A percentile compares a stretch with the other conserved stretches of the same genome.
Conservation (phyloP, 1,284 basidiomycete species). For the Ustilago crameri region DNA sequence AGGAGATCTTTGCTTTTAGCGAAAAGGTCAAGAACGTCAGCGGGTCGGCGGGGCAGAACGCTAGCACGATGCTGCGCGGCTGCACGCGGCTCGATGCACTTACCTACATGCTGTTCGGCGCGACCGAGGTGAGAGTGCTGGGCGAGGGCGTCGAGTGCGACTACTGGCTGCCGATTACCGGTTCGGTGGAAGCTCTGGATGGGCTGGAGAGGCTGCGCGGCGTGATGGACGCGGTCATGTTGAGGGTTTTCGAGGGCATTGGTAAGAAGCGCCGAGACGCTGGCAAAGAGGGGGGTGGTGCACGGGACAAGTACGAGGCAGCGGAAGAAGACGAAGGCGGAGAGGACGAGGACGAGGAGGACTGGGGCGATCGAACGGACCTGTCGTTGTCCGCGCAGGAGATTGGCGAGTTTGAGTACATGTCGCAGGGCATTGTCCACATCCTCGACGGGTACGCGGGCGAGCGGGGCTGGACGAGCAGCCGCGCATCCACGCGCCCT, state of each 20-base stretch:
- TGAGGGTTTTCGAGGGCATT: conserved; percentile 87
- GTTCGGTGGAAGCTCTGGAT: conserved; percentile 84
- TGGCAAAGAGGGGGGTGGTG: conserved; percentile 1
- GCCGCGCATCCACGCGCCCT: conserved; percentile 39
- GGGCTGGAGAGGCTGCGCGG: conserved; percentile 85
- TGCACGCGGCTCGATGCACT: conserved; percentile 80
- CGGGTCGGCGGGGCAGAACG: conserved; percentile 68
- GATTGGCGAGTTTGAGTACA: conserved; percentile 58
- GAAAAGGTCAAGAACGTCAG: conserved; percentile 86
- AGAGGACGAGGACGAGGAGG: conserved; percentile 23
- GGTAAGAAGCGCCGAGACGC: conserved; percentile 40
- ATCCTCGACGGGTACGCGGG: conserved; percentile 57
- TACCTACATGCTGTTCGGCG: conserved; percentile 92
- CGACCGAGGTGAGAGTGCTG: conserved; percentile 76
- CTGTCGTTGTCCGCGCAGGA: conserved; percentile 55
- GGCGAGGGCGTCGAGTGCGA: conserved; percentile 76
- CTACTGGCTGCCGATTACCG: conserved; percentile 86
- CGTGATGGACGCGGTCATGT: conserved; percentile 84
- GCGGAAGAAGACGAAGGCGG: conserved; percentile 31
- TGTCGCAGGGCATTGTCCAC: conserved; percentile 57
- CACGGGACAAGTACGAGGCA: conserved; percentile 24
- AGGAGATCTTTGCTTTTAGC: conserved; percentile 83
- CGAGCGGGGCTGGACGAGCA: conserved; percentile 45
- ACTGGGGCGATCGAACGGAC: conserved; percentile 45
- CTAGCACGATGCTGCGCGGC: conserved; percentile 78